phyloP scores from a whole-genome alignment of 2,329 filamentous ascomycete species.

The Sclerotinia subarctica region DNA sequence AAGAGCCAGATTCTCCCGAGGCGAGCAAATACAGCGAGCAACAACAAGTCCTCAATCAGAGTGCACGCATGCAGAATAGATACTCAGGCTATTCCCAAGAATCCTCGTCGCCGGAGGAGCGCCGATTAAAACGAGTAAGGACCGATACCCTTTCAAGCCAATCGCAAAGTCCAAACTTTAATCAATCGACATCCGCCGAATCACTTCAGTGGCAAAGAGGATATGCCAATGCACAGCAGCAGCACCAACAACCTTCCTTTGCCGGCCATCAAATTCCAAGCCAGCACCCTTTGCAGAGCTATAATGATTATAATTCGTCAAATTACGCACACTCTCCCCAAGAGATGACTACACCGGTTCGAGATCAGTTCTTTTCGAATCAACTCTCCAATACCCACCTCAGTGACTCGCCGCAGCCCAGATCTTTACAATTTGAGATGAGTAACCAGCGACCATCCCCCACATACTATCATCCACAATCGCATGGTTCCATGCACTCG shows the following conservation, averaged over 20 bases:
- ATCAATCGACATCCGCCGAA: constrained; percentile 5
- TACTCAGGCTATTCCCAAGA: constrained; percentile 16
- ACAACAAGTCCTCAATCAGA: background rate
- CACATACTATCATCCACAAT: constrained; percentile 10
- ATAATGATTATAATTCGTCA: constrained; percentile 17
- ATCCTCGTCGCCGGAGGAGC: constrained; percentile 13
- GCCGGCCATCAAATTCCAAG: constrained; percentile 6
- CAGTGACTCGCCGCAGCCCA: constrained; percentile 13
- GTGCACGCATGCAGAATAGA: constrained; percentile 11
- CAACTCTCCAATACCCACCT: constrained; percentile 18
- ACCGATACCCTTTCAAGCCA: constrained; percentile 4
- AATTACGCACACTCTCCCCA: constrained; percentile 21
- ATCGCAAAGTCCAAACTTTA: constrained; percentile 13
- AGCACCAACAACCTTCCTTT: constrained; percentile 12
- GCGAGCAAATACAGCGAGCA: constrained; percentile 14
- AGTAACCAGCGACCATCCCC: constrained; percentile 13
- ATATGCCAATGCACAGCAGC: background rate
- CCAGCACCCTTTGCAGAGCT: constrained; percentile 12
- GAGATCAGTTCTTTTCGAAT: constrained; percentile 18
- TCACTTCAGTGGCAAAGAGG: constrained; percentile 10
- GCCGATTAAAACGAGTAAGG: constrained; percentile 4
- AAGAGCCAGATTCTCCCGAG: background rate
- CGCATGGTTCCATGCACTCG: constrained; percentile 9
- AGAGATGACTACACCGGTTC: constrained; percentile 16
- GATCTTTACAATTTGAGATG: constrained; percentile 15